Conservation (phyloP, 768 basidiomycete species). For the Termitomyces sp. region DNA sequence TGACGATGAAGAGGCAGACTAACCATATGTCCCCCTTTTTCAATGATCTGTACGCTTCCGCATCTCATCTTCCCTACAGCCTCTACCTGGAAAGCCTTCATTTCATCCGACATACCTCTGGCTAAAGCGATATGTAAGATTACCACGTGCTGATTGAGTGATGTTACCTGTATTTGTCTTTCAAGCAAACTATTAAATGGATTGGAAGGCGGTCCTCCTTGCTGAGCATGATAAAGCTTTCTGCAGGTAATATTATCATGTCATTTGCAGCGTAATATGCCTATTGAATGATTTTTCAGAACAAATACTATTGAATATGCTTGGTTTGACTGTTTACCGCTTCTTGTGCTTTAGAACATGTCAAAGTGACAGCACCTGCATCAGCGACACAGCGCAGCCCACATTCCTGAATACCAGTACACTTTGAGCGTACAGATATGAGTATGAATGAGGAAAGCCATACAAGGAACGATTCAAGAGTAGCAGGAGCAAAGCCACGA, state of each 20-base stretch:
- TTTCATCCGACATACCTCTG: conserved; percentile 9
- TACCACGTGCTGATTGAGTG: too few relatives aligned
- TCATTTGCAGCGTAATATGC: conserved; percentile 10
- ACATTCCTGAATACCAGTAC: background rate
- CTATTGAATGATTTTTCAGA: background rate
- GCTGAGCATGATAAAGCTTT: conserved; percentile 1
- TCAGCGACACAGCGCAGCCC: background rate
- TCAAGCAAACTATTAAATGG: conserved; percentile 8
- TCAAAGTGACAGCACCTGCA: conserved; percentile 4
- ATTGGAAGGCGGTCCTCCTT: conserved; percentile 5
- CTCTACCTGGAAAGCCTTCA: conserved; percentile 9
- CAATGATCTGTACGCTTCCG: conserved; percentile 8
- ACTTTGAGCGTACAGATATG: too few relatives aligned
- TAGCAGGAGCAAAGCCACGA: conserved; percentile 4
- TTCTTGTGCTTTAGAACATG: conserved; percentile 6
- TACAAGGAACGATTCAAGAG: conserved; percentile 11
- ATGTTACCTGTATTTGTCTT: conserved; percentile 8
- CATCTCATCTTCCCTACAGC: conserved; percentile 1
- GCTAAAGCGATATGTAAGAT: background rate
- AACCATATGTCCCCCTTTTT: conserved; percentile 7
- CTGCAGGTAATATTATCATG: conserved; percentile 2
- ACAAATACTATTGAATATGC: background rate
- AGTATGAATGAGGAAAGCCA: background rate
- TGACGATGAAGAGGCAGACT: background rate
- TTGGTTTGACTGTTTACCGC: background rate